Conservation (phyloP, 345 rosid species). For the Dipteronia sinensis region DNA sequence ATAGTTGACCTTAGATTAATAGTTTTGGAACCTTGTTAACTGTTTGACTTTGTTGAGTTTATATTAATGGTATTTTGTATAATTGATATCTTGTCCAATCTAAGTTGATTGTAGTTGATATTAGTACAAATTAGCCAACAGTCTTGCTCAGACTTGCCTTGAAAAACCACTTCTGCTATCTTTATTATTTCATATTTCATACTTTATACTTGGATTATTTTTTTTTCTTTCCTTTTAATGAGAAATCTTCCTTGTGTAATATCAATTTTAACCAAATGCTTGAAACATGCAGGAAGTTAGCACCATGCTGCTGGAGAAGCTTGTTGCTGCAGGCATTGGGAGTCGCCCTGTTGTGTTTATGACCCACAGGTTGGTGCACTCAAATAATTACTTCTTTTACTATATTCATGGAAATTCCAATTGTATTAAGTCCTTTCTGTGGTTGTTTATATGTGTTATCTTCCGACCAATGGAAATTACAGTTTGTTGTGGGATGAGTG, state of each 20-base stretch:
- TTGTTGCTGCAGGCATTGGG: constrained; percentile 91
- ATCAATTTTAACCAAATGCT: constrained; percentile 6
- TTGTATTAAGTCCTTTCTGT: background rate
- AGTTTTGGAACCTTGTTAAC: no score
- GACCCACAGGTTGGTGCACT: constrained; percentile 75
- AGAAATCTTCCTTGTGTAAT: background rate
- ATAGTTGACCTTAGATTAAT: no score
- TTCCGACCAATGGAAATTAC: background rate
- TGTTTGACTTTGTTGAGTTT: no score
- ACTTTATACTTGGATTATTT: background rate
- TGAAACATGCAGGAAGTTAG: constrained; percentile 78
- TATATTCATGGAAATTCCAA: constrained; percentile 1
- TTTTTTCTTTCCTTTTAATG: background rate
- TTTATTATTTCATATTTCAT: background rate
- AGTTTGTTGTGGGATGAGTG: background rate
- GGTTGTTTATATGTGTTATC: background rate
- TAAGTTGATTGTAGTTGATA: no score
- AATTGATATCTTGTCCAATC: no score
- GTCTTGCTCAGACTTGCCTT: background rate
- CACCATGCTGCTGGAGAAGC: constrained; percentile 73
- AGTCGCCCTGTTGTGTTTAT: constrained; percentile 94
- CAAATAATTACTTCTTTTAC: background rate
- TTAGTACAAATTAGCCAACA: no score
- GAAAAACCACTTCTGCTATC: background rate
- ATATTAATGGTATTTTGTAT: no score